Percentiles rank a stretch among this genome's conserved stretches.
phyloP scores from a whole-genome alignment of 192 early-diverging fungal species.

The Entophlyctis luteolus region DNA sequence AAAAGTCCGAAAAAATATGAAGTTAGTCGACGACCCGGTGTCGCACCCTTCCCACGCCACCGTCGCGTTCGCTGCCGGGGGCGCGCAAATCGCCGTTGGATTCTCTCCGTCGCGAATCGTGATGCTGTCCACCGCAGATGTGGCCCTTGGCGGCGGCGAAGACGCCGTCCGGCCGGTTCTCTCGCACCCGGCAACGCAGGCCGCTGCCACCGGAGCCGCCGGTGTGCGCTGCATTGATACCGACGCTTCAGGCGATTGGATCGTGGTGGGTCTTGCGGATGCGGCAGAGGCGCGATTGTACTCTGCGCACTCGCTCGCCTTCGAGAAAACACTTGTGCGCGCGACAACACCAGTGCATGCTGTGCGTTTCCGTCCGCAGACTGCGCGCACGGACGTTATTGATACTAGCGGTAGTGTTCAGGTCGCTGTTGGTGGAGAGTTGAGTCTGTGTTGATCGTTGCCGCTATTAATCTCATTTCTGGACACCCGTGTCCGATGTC shows the following conservation, averaged over 20 bases:
- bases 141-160: background rate
- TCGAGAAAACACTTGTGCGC: constrained; percentile 22
- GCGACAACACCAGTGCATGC: constrained; percentile 7
- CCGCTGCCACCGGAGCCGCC: background rate
- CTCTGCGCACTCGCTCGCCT: background rate
- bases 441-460: background rate
- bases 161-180: background rate
- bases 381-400: background rate
- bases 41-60: too few relatives aligned
- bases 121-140: too few relatives aligned
- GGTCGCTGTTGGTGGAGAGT: constrained; percentile 27
- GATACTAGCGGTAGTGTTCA: background rate
- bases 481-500: background rate
- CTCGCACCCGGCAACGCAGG: background rate
- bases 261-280: background rate
- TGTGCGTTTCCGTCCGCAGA: constrained; percentile 6
- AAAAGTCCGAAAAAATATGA: too few relatives aligned
- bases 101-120: too few relatives aligned
- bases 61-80: too few relatives aligned
- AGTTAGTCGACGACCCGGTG: too few relatives aligned
- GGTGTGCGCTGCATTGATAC: background rate
- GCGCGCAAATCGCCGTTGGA: too few relatives aligned
- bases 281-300: background rate
- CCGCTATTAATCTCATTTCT: constrained; percentile 1
- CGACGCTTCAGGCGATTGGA: background rate